These are phyloP conservation scores for Penicillium palitans DNA, from an alignment of 2,329 filamentous ascomycete genomes.

Conservation along the genomic window DNA sequence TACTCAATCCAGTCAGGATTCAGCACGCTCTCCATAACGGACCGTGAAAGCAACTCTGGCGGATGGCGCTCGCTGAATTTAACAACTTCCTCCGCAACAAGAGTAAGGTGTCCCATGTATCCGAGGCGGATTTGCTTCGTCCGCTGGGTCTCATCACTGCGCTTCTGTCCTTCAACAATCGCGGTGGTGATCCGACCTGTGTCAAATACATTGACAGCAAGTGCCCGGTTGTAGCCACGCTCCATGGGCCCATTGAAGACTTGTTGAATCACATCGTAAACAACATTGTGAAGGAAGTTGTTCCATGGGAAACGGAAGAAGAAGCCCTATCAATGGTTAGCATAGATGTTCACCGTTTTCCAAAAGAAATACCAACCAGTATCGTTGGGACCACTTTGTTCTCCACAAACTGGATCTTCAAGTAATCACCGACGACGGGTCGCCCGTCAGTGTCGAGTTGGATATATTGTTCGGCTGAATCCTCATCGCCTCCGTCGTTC, in stretches of 20 bases:
- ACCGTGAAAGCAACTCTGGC: slow-evolving; percentile 78
- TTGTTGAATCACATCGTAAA: slow-evolving; percentile 98
- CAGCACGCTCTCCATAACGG: slow-evolving; percentile 84
- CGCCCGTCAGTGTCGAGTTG: slow-evolving; percentile 62
- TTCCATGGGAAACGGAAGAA: slow-evolving; percentile 99
- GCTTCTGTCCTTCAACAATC: slow-evolving; percentile 86
- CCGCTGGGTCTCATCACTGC: slow-evolving; percentile 81
- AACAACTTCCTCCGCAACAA: slow-evolving; percentile 97
- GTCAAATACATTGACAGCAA: slow-evolving; percentile 92
- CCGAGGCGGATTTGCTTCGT: slow-evolving; percentile 87
- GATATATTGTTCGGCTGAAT: slow-evolving; percentile 44
- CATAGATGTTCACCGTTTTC: slow-evolving; percentile 1
- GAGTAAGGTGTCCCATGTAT: slow-evolving; percentile 96
- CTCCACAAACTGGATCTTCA: slow-evolving; percentile 97
- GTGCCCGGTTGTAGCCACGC: slow-evolving; percentile 82
- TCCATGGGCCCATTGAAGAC: slow-evolving; percentile 99
- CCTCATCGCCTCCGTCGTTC: slow-evolving; percentile 23
- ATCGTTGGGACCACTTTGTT: slow-evolving; percentile 94
- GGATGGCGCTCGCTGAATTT: slow-evolving; percentile 96
- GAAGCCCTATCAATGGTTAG: slow-evolving; percentile 65
- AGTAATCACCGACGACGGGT: slow-evolving; percentile 86
- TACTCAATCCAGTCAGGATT: slow-evolving; percentile 91
- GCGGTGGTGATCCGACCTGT: slow-evolving; percentile 84
- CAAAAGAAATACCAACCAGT: slow-evolving; percentile 61
- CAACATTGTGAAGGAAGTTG: slow-evolving; percentile 98